These are phyloP conservation scores for Hamigera avellanea DNA, from an alignment of 495 filamentous ascomycete genomes.

Conservation along the genomic window DNA sequence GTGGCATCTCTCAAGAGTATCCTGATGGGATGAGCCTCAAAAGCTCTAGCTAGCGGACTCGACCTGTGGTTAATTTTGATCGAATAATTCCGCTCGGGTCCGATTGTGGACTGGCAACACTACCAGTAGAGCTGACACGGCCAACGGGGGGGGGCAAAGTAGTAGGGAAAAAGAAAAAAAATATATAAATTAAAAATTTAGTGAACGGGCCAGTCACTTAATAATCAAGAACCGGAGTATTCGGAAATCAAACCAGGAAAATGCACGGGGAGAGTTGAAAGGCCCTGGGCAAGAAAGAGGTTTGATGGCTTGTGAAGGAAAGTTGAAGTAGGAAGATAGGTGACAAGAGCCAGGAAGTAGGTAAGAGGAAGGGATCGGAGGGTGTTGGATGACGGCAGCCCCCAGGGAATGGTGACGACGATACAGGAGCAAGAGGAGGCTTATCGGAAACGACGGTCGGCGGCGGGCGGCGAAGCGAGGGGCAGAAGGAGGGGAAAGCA, in stretches of 20 bases:
- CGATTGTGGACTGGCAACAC: too few relatives aligned
- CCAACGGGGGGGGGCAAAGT: conserved; percentile 4
- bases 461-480: conserved; percentile 11
- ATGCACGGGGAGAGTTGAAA: conserved; percentile 1
- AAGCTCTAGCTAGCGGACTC: too few relatives aligned
- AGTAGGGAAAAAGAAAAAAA: conserved; percentile 7
- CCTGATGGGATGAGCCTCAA: too few relatives aligned
- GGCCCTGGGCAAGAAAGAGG: too few relatives aligned
- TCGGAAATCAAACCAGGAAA: too few relatives aligned
- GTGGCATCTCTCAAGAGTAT: too few relatives aligned
- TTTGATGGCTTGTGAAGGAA: too few relatives aligned
- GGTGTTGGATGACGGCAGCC: conserved; percentile 9
- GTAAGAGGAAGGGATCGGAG: conserved; percentile 3
- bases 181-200: conserved; percentile 1
- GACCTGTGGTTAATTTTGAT: too few relatives aligned
- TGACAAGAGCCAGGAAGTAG: conserved; percentile 1
- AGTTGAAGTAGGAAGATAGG: neutral
- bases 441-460: conserved; percentile 18
- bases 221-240: too few relatives aligned
- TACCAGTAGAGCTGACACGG: neutral
- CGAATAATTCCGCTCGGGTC: too few relatives aligned
- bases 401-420: conserved; percentile 9
- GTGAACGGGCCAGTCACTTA: too few relatives aligned
- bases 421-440: conserved; percentile 9
- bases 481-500: conserved; percentile 8